These are phyloP conservation scores for Penicillium sp. DNA, from an alignment of 2,329 filamentous ascomycete species.

Conservation along the genomic window DNA sequence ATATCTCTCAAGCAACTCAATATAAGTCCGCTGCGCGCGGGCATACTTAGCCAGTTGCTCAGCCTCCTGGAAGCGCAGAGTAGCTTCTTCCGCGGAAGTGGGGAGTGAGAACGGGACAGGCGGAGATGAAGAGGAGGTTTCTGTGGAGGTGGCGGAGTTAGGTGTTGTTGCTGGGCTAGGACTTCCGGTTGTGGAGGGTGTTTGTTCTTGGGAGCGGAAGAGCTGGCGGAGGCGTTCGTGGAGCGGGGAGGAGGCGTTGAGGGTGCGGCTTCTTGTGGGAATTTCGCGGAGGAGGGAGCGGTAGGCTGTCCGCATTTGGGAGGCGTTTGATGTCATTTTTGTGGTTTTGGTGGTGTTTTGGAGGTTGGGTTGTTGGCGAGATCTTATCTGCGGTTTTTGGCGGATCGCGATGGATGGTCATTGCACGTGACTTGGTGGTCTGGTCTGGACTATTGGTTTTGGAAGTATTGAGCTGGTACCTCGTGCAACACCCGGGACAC, in stretches of 20 bases:
- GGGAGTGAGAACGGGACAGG: slow-evolving; percentile 17
- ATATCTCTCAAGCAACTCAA: slow-evolving; percentile 80
- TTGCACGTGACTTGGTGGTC: slow-evolving; percentile 8
- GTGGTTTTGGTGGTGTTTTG: background rate
- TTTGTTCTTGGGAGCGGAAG: slow-evolving; percentile 50
- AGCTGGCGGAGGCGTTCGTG: slow-evolving; percentile 67
- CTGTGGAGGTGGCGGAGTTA: background rate
- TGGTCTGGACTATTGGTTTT: too few relatives aligned
- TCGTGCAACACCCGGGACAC: background rate
- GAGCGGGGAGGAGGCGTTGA: slow-evolving; percentile 65
- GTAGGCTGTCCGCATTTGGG: slow-evolving; percentile 72
- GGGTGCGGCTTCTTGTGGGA: slow-evolving; percentile 60
- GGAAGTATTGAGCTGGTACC: background rate
- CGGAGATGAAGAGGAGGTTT: background rate
- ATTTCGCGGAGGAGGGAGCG: slow-evolving; percentile 86
- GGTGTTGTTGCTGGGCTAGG: slow-evolving; percentile 26
- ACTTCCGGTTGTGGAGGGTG: slow-evolving; percentile 19
- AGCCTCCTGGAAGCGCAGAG: slow-evolving; percentile 52
- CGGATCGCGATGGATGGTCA: background rate
- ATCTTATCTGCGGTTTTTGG: background rate
- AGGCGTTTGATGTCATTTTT: slow-evolving; percentile 26
- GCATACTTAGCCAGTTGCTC: slow-evolving; percentile 80
- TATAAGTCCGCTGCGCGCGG: slow-evolving; percentile 81
- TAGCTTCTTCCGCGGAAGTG: slow-evolving; percentile 14
- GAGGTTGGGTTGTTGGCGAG: background rate